Evolutionary conservation across 2,329 filamentous ascomycete genomes (phyloP), one percentile per base, ranked within the genome.

Genomic region (Triangularia verruculosa): DNA sequence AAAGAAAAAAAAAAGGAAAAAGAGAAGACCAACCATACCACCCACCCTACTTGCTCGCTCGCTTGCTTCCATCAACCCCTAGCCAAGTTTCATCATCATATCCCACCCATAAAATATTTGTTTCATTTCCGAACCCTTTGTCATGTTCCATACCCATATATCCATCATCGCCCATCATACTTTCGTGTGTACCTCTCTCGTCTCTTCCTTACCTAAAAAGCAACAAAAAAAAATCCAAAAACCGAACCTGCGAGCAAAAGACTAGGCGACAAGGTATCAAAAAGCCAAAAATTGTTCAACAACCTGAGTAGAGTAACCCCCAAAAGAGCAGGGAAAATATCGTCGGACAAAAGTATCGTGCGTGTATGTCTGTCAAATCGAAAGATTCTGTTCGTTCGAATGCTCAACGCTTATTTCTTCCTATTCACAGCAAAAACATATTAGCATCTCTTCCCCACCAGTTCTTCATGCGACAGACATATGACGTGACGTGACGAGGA

Each of bases 241-340:
- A 54, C 4, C 22, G 27, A 20, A 54, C 51, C 51, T 54, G 22
- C 51, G 51, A 25, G 22, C n/a, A 5, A 56, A 57, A 57, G 65
- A 67, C 22, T 43, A 70, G 52, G 67, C 68, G 68, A 70, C 64
- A 69, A 70, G 70, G 70, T 71, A 71, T 71, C 70, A 65, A 70
- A 69, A 68, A 66, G 51, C 59, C 60, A 64, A 64, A 66, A 65
- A 32, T 53, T 25, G 54, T 30, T n/a, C n/a, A 62, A 66, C 57
- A 54, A 62, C 30, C 57, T 63, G 63, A 9, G 11, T 55, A 62
- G 54, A 59, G 27, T 8, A 34, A 28, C 3, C n/a, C 1, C 28
- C 1, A 15, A 28, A 28, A 28, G 12, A 47, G 39, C n/a, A 17
- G 11, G 39, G 13, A n/a, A 28, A 9, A 25, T 22, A 5, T 22